A percentile compares a stretch with the other conserved stretches of the same genome.
Evolutionary conservation across 148 eudicot species (phyloP).

Genomic region (Vaccinium vitisidaea): DNA sequence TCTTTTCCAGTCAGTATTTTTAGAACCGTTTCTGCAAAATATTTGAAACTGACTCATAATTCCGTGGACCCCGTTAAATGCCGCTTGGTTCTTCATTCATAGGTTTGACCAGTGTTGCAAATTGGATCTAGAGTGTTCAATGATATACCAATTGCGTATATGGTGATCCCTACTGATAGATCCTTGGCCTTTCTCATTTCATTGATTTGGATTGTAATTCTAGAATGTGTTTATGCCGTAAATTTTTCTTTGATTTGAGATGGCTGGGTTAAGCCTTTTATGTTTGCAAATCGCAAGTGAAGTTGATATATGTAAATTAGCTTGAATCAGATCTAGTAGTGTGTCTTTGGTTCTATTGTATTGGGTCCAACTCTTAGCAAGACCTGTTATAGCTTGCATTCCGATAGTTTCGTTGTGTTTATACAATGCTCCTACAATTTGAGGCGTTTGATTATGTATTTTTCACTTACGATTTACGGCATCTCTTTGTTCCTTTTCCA

Average conservation of each 20-base stretch:
- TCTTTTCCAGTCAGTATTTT: not conserved
- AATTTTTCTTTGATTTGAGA: not conserved
- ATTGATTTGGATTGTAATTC: not conserved
- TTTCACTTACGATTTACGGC: not conserved
- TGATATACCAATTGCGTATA: not conserved
- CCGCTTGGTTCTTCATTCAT: not conserved
- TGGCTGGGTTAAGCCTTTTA: not conserved
- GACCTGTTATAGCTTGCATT: not conserved
- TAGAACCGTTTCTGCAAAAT: not conserved
- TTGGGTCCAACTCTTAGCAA: constrained; percentile 1
- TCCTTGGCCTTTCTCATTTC: not conserved
- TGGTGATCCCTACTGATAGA: not conserved
- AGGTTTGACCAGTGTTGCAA: not conserved
- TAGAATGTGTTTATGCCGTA: no score
- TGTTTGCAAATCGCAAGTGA: not conserved
- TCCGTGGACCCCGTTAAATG: not conserved
- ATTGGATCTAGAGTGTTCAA: not conserved
- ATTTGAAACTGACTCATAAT: not conserved
- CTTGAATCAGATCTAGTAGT: not conserved
- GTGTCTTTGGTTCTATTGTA: not conserved
- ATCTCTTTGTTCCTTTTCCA: not conserved
- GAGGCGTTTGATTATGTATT: not conserved
- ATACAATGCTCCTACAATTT: not conserved
- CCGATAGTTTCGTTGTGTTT: not conserved
- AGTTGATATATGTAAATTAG: not conserved